phyloP scores from a whole-genome alignment of 2,329 filamentous ascomycete genomes.

The Coniochaeta sp. region DNA sequence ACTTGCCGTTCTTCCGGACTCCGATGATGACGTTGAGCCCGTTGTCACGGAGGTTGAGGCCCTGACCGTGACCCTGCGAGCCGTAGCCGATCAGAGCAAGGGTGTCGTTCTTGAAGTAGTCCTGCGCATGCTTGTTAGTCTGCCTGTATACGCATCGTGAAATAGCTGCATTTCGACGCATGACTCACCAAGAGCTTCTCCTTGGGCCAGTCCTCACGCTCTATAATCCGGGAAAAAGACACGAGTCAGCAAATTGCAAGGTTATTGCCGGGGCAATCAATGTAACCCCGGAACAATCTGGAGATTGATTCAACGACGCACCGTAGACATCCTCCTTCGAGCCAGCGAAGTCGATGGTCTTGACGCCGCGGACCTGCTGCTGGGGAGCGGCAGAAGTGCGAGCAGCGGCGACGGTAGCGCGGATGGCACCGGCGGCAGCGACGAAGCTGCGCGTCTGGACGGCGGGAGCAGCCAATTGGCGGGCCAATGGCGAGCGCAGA shows the following conservation, averaged over 20 bases:
- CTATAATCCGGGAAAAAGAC: slow-evolving; percentile 40
- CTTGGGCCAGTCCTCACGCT: slow-evolving; percentile 96
- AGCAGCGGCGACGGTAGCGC: slow-evolving; percentile 46
- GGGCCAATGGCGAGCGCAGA: slow-evolving; percentile 55
- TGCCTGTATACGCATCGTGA: no score
- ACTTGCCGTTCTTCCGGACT: slow-evolving; percentile 96
- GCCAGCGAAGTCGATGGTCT: slow-evolving; percentile 98
- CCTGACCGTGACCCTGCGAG: slow-evolving; percentile 97
- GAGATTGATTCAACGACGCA: slow-evolving; percentile 32
- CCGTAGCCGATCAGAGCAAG: slow-evolving; percentile 98
- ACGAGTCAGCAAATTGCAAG: neutral
- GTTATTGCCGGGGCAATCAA: neutral
- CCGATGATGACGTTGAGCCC: slow-evolving; percentile 98
- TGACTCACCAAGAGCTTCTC: slow-evolving; percentile 90
- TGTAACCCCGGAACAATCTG: neutral
- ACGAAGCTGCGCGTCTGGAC: slow-evolving; percentile 57
- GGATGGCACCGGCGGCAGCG: slow-evolving; percentile 49
- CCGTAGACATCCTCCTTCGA: slow-evolving; percentile 91
- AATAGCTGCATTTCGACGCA: no score
- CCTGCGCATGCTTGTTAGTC: slow-evolving; percentile 41
- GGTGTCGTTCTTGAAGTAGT: slow-evolving; percentile 99
- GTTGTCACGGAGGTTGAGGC: slow-evolving; percentile 99
- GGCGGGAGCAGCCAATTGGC: slow-evolving; percentile 55
- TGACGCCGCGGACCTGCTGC: slow-evolving; percentile 77
- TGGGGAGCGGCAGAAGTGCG: slow-evolving; percentile 32